Conservation (phyloP, 495 filamentous ascomycete genomes). For the Penicillium salamii region DNA sequence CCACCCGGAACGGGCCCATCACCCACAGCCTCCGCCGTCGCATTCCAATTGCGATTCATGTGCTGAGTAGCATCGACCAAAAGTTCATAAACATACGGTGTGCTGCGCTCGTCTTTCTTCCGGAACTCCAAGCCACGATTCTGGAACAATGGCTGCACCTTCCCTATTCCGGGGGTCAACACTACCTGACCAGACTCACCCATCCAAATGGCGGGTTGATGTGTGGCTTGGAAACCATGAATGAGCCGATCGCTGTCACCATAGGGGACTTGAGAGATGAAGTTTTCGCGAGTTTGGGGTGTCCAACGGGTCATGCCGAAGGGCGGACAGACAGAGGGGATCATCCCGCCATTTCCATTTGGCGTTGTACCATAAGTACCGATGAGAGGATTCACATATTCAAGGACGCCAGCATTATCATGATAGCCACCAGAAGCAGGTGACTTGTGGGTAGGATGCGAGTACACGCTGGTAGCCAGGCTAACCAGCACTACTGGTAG, state of each 20-base stretch:
- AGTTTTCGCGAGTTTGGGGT: constrained; percentile 28
- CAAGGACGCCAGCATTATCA: constrained; percentile 12
- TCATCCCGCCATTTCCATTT: constrained; percentile 28
- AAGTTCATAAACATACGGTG: constrained; percentile 26
- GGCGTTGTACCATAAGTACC: constrained; percentile 21
- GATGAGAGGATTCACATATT: constrained; percentile 24
- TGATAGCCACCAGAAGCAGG: constrained; percentile 5
- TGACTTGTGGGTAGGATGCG: not conserved
- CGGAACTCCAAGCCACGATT: constrained; percentile 23
- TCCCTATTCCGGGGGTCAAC: constrained; percentile 19
- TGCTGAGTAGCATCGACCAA: constrained; percentile 20
- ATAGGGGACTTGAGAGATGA: constrained; percentile 28
- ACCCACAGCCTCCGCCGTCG: constrained; percentile 22
- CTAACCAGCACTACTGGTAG: not conserved
- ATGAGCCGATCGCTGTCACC: constrained; percentile 21
- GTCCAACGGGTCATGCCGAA: constrained; percentile 32
- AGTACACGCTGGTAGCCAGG: not conserved
- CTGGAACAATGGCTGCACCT: constrained; percentile 23
- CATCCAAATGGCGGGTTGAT: constrained; percentile 32
- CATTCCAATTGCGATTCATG: constrained; percentile 22
- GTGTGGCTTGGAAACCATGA: constrained; percentile 28
- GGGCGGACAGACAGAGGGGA: constrained; percentile 24
- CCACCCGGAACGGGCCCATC: constrained; percentile 25
- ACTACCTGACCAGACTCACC: constrained; percentile 26
- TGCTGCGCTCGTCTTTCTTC: constrained; percentile 21